Conservation (phyloP, 1,284 basidiomycete genomes). For the Heimioporus punctisporus region DNA sequence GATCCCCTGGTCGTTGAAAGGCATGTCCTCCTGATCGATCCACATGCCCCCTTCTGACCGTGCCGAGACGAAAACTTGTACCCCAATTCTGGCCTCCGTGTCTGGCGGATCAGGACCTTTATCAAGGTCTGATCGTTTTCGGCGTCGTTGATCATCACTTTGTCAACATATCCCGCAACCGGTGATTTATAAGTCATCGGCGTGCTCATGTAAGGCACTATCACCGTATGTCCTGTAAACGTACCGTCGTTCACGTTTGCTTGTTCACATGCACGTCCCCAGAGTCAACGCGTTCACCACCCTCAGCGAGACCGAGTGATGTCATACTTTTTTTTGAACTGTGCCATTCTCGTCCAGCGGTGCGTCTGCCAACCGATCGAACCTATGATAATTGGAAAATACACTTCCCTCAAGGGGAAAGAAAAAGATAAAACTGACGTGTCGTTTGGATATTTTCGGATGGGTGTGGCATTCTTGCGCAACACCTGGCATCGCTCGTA, state of each 20-base stretch:
- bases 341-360: conserved; percentile 84
- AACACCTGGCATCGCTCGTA: conserved; percentile 98
- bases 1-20: conserved; percentile 98
- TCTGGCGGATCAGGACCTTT: conserved; percentile 99
- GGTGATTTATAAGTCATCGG: conserved; percentile 94
- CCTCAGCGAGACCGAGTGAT: conserved; percentile 95
- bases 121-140: conserved; percentile 97
- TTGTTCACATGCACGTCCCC: conserved; percentile 98
- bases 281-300: conserved; percentile 93
- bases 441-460: conserved; percentile 97
- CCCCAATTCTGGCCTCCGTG: conserved; percentile 94
- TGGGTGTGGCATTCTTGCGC: conserved; percentile 93
- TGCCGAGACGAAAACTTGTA: conserved; percentile 99
- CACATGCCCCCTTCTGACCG: conserved; percentile 99
- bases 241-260: conserved; percentile 88
- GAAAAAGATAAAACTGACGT: conserved; percentile 63
- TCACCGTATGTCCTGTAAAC: conserved; percentile 78
- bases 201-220: conserved; percentile 86
- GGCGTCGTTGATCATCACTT: conserved; percentile 96
- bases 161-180: conserved; percentile 95
- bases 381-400: conserved; percentile 45
- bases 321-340: conserved; percentile 81
- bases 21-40: conserved; percentile 98
- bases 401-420: conserved; percentile 1
- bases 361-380: conserved; percentile 94